Conservation (phyloP, 179 eudicot species). For the Silene noctiflora region DNA sequence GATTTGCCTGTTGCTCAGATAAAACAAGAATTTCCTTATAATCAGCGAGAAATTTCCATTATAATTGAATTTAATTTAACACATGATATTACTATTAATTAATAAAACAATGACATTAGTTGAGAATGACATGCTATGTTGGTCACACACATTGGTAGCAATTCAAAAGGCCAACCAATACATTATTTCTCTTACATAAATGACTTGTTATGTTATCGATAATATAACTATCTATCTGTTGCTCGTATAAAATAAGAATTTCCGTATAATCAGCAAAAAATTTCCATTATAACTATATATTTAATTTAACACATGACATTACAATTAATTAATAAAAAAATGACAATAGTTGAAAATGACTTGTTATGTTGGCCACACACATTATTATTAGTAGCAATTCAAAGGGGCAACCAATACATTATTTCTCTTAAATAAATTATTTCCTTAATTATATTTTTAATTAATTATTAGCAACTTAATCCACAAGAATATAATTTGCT, state of each 20-base stretch:
- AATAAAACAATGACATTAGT: neutral
- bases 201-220: too few species aligned
- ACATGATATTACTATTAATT: neutral
- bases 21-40: slow-evolving; percentile 2
- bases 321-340: neutral
- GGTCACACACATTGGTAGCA: slow-evolving; percentile 12
- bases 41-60: neutral
- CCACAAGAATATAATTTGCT: slow-evolving; percentile 4
- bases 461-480: slow-evolving; percentile 21
- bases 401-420: slow-evolving; percentile 5
- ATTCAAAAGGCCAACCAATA: slow-evolving; percentile 7
- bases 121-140: slow-evolving; percentile 20
- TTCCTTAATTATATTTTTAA: neutral
- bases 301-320: slow-evolving; percentile 3
- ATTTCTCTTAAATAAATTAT: neutral
- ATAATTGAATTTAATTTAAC: neutral
- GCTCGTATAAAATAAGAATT: neutral
- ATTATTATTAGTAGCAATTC: slow-evolving; percentile 1
- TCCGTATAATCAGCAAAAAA: neutral
- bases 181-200: neutral
- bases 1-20: neutral
- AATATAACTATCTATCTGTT: neutral
- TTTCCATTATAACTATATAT: neutral
- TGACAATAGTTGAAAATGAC: slow-evolving; percentile 9
- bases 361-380: slow-evolving; percentile 19